Evolutionary conservation across 192 early-diverging fungal genomes (phyloP), one percentile per base, ranked within the genome.

Genomic region (Paraglomus occultum): DNA sequence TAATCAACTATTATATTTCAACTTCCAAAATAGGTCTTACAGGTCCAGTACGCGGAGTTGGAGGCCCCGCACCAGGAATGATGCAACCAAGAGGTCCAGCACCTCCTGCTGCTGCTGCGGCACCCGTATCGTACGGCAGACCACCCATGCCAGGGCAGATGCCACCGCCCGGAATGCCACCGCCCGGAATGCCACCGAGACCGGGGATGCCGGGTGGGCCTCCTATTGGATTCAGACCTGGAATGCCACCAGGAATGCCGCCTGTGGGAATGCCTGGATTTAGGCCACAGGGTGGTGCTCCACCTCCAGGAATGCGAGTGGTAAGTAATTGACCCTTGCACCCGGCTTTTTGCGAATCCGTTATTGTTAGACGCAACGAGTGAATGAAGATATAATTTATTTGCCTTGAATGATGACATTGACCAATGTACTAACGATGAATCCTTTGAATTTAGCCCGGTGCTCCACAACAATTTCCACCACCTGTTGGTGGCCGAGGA

Each of bases 41-140:
- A 39, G 94, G 93, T 38, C 96, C 95, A 40, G 90, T 97, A n/a
- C 86, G 94, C 60, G 97, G 97, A 59, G 89, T 99, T 47, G 95
- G 97, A 73, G 97, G 95, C 39, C 96, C 96, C 43, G 91, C 90
- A 18, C 86, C 89, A 51, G 85, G 85, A 69, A 90, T 91, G 84
- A 98, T 98, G 94, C 83, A 87, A 67, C 94, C 94, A 45, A 86
- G 81, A 53, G 83, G 87, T 63, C 84, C 79, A n/a, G 80, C 84
- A 6, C 82, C 87, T 22, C 85, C 79, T 15, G 79, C 84, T 7
- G 82, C 87, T 20, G 84, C 85, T 6, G 89, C 88, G 22, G 81
- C 92, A 14, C 90, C 91, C 18, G 85, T 93, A 75, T 73, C 90
- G 49, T 91, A 93, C 66, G 89, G 85, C 31, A 89, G 86, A 45